These are phyloP conservation scores for Ormosia semicastrata DNA, from an alignment of 306 rosid species.

Conservation along the genomic window DNA sequence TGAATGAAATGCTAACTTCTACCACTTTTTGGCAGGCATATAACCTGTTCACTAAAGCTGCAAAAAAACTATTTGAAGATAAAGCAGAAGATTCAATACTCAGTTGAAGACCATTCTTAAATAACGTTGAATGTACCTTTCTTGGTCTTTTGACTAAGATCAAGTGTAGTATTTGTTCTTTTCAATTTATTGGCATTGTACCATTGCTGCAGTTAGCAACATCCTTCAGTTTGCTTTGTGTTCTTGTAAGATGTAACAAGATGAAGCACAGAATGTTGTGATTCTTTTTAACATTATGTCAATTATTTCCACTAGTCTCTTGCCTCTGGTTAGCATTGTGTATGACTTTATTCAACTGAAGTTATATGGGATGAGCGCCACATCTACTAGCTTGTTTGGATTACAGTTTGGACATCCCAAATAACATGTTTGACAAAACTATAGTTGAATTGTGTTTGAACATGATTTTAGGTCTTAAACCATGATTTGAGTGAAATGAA, in stretches of 20 bases:
- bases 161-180: neutral
- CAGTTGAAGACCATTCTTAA: slow-evolving; percentile 16
- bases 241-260: slow-evolving; percentile 19
- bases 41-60: slow-evolving; percentile 69
- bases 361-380: neutral
- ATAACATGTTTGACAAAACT: no score
- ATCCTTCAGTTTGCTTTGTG: slow-evolving; percentile 27
- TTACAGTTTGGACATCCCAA: no score
- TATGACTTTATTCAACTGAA: neutral
- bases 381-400: no score
- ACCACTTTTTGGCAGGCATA: slow-evolving; percentile 44
- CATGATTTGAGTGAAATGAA: no score
- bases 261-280: neutral
- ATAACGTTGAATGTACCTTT: neutral
- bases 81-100: slow-evolving; percentile 39
- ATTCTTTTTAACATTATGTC: neutral
- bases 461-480: no score
- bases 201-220: slow-evolving; percentile 30
- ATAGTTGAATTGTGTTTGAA: no score
- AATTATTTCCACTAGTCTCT: neutral
- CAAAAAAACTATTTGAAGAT: slow-evolving; percentile 56
- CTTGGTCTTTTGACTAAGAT: neutral
- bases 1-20: neutral
- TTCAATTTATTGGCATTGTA: neutral
- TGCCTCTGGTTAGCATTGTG: neutral